Percentiles rank a stretch among this genome's conserved stretches.
Conservation (phyloP, 139 green algal species). For the Pseudopediastrum boryanum region DNA sequence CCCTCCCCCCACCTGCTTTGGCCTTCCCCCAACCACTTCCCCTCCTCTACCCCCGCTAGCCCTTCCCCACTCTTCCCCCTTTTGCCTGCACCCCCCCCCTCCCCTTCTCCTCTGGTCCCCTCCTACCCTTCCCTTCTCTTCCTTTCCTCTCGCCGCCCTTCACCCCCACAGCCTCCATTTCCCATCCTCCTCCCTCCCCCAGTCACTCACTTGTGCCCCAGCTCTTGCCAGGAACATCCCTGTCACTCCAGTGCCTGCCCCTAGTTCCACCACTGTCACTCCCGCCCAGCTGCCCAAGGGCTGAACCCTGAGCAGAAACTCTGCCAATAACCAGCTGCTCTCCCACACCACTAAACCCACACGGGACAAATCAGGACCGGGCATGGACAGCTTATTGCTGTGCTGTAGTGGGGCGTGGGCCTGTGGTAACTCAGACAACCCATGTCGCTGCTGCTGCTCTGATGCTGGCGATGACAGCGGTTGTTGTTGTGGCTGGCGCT, state of each 20-base stretch:
- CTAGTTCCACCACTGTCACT: constrained; percentile 19
- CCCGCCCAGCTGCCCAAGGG: constrained; percentile 1
- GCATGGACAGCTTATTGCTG: background rate
- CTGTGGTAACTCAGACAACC: background rate
- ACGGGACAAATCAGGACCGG: background rate
- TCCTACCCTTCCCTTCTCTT: no score
- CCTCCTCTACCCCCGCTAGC: no score
- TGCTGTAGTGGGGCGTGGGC: background rate
- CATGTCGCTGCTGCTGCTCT: no score
- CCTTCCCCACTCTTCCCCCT: no score
- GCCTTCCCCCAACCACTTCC: no score
- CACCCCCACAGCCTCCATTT: no score
- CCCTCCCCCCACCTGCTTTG: no score
- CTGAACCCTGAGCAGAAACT: constrained; percentile 21
- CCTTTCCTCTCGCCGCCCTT: no score
- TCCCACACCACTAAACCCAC: constrained; percentile 30
- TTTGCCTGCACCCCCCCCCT: no score
- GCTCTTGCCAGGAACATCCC: constrained; percentile 33
- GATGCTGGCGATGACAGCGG: background rate
- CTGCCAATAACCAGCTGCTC: constrained; percentile 26
- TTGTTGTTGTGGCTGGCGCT: background rate
- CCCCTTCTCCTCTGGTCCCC: no score
- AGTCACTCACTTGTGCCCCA: constrained; percentile 8
- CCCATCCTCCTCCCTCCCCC: background rate
- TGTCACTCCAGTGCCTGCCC: constrained; percentile 13